Evolutionary conservation across 176 grass and related monocot genomes (phyloP), one percentile per base, ranked within the genome.

Genomic region (Typha latifolia): DNA sequence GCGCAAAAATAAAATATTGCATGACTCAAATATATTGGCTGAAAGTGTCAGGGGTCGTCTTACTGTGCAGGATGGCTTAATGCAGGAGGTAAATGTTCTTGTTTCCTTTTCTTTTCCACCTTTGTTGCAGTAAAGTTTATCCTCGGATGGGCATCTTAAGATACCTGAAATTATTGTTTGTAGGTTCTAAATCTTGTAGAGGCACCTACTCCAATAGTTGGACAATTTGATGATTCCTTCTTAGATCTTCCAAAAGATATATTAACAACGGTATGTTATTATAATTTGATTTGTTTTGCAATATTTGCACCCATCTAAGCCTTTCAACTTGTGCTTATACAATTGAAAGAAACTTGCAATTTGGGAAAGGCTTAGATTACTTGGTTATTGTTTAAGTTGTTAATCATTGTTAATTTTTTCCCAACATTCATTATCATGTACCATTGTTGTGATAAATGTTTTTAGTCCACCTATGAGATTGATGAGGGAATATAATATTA

Each of bases 151-250:
- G 14, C 12, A 18, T 16, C 34, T 5, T 57, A 57, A 57, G 16
- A 57, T 57, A 18, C 5, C 7, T 57, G 20, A 22, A 57, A 59
- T 47, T 22, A n/a, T 75, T 23, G 23, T 47, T 47, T 51, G 5
- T 72, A 96, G 93, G 88, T 91, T 89, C 62, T 89, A 19, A 96
- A 91, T 86, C 88, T 96, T 67, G 88, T 96, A 0, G 93, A 96
- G 67, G 80, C 80, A 0, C 93, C 93, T 69, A 31, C 86, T 75
- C 80, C 93, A 24, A 96, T 96, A 79, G 82, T 96, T 74, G 93
- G 93, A 47, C 74, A 14, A 84, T 91, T 82, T 57, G 85, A 96
- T 75, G 74, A 84, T 75, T 86, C 82, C 63, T 96, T 96, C 75
- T 86, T 96, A 80, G 88, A 89, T 68, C 88, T 96, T 69, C 93